These are phyloP conservation scores for Acanthamoeba royreba DNA, from an alignment of 208 protist genomes.

Conservation along the genomic window DNA sequence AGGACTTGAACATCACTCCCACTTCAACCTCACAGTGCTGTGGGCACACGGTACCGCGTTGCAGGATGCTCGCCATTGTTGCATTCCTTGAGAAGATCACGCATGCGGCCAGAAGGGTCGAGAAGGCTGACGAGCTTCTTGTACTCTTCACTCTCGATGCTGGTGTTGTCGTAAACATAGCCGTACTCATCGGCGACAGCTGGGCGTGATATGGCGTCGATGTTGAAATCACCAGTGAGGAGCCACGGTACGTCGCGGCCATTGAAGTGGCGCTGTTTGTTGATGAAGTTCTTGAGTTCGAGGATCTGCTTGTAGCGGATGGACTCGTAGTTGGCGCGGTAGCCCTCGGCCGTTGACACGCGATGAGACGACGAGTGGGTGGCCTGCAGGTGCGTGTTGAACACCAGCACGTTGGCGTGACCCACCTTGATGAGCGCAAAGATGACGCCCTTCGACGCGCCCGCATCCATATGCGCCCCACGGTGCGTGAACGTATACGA, in stretches of 20 bases:
- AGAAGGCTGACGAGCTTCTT: constrained; percentile 8
- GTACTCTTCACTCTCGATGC: constrained; percentile 44
- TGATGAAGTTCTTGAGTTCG: constrained; percentile 28
- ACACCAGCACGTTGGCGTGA: constrained; percentile 10
- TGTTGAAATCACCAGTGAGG: constrained; percentile 44
- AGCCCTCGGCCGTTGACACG: neutral
- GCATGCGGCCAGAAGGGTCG: neutral
- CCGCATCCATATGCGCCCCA: constrained; percentile 1
- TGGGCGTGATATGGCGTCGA: constrained; percentile 35
- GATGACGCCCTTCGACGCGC: constrained; percentile 23
- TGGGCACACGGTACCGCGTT: neutral
- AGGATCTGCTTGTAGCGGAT: constrained; percentile 36
- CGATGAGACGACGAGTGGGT: neutral
- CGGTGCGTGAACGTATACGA: neutral
- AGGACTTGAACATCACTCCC: neutral
- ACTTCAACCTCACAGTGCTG: neutral
- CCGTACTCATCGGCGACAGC: constrained; percentile 38
- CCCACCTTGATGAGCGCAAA: constrained; percentile 30
- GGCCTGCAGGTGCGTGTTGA: constrained; percentile 45
- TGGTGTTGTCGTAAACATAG: constrained; percentile 43
- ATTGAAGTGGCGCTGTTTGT: constrained; percentile 9
- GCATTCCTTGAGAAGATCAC: constrained; percentile 35
- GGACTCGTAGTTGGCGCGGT: neutral
- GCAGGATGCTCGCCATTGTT: constrained; percentile 14
- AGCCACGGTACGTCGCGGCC: constrained; percentile 22